Evolutionary conservation across 305 asterid genomes (phyloP).

Genomic region (Fraxinus paxiana): DNA sequence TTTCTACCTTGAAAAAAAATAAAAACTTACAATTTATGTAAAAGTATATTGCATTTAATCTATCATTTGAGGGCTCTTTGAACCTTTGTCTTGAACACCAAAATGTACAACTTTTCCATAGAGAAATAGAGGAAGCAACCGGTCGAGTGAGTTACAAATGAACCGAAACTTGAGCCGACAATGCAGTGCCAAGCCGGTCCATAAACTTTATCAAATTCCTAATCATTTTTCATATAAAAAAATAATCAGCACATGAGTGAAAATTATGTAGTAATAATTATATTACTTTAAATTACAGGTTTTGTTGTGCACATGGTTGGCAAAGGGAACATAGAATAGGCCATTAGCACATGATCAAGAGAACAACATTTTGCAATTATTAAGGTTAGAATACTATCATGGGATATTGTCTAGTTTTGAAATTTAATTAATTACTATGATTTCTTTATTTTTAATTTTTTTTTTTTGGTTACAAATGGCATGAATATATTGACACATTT

Average conservation of each 20-base stretch:
- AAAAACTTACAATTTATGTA: not conserved
- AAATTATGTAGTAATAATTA: not conserved
- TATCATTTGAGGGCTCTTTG: slow-evolving; percentile 11
- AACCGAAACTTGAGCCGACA: slow-evolving; percentile 69
- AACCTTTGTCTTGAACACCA: slow-evolving; percentile 62
- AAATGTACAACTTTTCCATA: slow-evolving; percentile 55
- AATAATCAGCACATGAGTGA: not conserved
- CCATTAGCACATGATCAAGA: slow-evolving; percentile 23
- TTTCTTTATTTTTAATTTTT: not conserved
- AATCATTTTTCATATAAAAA: slow-evolving; percentile 12
- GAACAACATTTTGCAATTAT: slow-evolving; percentile 5
- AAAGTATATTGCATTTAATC: not conserved
- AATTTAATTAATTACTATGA: not conserved
- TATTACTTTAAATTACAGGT: not conserved
- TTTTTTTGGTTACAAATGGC: not conserved
- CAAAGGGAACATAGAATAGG: slow-evolving; percentile 6
- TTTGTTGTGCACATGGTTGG: slow-evolving; percentile 20
- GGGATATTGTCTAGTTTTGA: not conserved
- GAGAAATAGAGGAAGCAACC: slow-evolving; percentile 68
- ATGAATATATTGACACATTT: not conserved
- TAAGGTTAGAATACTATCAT: not conserved
- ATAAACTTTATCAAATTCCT: slow-evolving; percentile 69
- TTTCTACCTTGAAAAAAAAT: not conserved
- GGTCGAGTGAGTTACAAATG: slow-evolving; percentile 66
- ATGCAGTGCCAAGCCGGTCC: slow-evolving; percentile 83